These are phyloP conservation scores for Pseudogymnoascus sp. DNA, from an alignment of 2,329 filamentous ascomycete genomes.

Conservation along the genomic window DNA sequence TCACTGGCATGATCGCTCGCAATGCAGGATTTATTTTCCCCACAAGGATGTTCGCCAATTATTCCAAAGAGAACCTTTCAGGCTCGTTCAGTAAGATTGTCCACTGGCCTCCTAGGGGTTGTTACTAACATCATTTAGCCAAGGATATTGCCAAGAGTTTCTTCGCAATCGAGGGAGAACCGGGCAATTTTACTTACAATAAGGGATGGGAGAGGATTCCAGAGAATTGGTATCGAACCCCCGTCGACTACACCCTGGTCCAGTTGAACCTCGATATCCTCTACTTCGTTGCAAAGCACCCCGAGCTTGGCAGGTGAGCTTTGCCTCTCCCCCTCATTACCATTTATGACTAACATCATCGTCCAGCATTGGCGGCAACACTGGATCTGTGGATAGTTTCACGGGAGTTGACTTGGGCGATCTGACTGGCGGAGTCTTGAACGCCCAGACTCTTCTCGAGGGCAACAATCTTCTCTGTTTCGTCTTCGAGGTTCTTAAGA, in stretches of 20 bases:
- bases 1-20: slow-evolving; percentile 35
- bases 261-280: slow-evolving; percentile 35
- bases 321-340: not conserved
- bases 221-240: slow-evolving; percentile 26
- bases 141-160: slow-evolving; percentile 14
- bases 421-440: slow-evolving; percentile 38
- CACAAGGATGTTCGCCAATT: slow-evolving; percentile 26
- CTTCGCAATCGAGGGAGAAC: slow-evolving; percentile 38
- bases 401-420: slow-evolving; percentile 36
- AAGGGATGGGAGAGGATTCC: slow-evolving; percentile 31
- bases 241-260: slow-evolving; percentile 33
- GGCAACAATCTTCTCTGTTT: slow-evolving; percentile 42
- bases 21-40: slow-evolving; percentile 26
- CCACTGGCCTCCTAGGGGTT: not conserved
- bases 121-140: not conserved
- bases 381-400: slow-evolving; percentile 42
- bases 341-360: not conserved
- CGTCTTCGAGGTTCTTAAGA: slow-evolving; percentile 32
- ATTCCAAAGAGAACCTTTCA: slow-evolving; percentile 22
- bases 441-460: slow-evolving; percentile 34
- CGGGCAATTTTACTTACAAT: slow-evolving; percentile 21
- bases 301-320: slow-evolving; percentile 27
- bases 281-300: slow-evolving; percentile 32
- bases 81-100: slow-evolving; percentile 17
- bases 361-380: slow-evolving; percentile 40